Evolutionary conservation across 1,284 basidiomycete genomes (phyloP).

Genomic region (Ganoderma sinense): DNA sequence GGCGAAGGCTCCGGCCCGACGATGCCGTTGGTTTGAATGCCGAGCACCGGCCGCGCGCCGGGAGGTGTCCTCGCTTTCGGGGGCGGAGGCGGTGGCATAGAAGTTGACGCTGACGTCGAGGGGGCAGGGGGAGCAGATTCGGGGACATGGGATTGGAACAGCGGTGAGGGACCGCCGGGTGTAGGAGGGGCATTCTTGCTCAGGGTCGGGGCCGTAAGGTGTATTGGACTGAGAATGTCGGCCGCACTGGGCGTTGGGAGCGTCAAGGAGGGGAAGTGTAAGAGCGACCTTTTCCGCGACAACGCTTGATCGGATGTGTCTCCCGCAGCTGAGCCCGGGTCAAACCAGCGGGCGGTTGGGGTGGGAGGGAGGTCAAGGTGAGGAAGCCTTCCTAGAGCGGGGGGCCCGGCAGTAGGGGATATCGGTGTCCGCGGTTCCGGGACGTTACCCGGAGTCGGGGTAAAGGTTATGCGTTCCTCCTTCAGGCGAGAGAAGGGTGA

Average conservation of each 20-base stretch:
- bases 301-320: slow-evolving; percentile 23
- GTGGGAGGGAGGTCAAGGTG: slow-evolving; percentile 40
- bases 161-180: slow-evolving; percentile 25
- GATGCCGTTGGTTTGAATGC: slow-evolving; percentile 29
- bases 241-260: slow-evolving; percentile 29
- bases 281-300: slow-evolving; percentile 37
- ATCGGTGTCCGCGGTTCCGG: slow-evolving; percentile 24
- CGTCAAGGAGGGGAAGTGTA: slow-evolving; percentile 38
- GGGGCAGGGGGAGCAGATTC: neutral
- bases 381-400: slow-evolving; percentile 30
- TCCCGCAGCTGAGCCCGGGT: slow-evolving; percentile 30
- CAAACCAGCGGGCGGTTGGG: slow-evolving; percentile 41
- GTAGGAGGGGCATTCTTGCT: slow-evolving; percentile 17
- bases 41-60: slow-evolving; percentile 24
- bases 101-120: slow-evolving; percentile 9
- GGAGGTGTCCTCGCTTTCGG: slow-evolving; percentile 11
- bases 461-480: slow-evolving; percentile 28
- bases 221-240: slow-evolving; percentile 44
- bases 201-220: slow-evolving; percentile 32
- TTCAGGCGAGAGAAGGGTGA: slow-evolving; percentile 29
- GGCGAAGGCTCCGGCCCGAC: slow-evolving; percentile 8
- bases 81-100: slow-evolving; percentile 8
- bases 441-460: slow-evolving; percentile 19
- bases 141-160: slow-evolving; percentile 18
- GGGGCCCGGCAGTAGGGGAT: slow-evolving; percentile 36